Percentiles rank a stretch among this genome's conserved stretches.
Evolutionary conservation across 305 asterid genomes (phyloP).

Genomic region (Striga hermonthica): DNA sequence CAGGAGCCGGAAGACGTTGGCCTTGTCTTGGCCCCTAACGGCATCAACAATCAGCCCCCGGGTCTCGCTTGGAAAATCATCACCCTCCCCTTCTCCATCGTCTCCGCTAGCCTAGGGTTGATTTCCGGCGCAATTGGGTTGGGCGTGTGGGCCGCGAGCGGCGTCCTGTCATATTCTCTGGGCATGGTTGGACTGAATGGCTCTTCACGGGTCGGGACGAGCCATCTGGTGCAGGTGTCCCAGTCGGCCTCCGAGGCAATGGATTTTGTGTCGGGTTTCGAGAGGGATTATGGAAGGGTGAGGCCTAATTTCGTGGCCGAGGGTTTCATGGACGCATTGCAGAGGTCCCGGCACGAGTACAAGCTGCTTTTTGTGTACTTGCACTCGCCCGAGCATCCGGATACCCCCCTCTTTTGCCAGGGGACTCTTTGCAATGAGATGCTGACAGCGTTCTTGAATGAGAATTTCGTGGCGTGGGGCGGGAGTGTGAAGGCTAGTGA

Average conservation of each 20-base stretch:
- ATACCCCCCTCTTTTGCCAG: conserved; percentile 33
- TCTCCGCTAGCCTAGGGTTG: too few species aligned
- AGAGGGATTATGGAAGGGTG: conserved; percentile 64
- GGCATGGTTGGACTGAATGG: too few species aligned
- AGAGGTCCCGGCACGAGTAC: conserved; percentile 80
- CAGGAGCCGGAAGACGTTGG: conserved; percentile 39
- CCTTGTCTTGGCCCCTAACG: conserved; percentile 39
- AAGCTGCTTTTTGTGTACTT: conserved; percentile 88
- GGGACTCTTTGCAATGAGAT: neutral
- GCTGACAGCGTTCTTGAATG: too few species aligned
- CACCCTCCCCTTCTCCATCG: too few species aligned
- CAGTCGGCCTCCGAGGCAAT: conserved; percentile 67
- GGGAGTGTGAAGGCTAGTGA: too few species aligned
- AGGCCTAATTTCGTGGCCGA: conserved; percentile 72
- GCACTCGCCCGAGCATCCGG: conserved; percentile 97
- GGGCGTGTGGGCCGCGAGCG: too few species aligned
- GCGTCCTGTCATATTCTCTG: too few species aligned
- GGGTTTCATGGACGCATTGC: conserved; percentile 90
- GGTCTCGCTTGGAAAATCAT: conserved; percentile 66
- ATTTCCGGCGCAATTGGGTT: too few species aligned
- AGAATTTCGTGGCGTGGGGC: too few species aligned
- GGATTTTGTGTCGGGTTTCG: conserved; percentile 67
- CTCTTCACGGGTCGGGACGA: conserved; percentile 41
- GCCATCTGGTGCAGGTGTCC: conserved; percentile 57
- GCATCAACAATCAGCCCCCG: conserved; percentile 52